Evolutionary conservation across 2,329 filamentous ascomycete species (phyloP).

Genomic region (Pyrenochaeta sp.): DNA sequence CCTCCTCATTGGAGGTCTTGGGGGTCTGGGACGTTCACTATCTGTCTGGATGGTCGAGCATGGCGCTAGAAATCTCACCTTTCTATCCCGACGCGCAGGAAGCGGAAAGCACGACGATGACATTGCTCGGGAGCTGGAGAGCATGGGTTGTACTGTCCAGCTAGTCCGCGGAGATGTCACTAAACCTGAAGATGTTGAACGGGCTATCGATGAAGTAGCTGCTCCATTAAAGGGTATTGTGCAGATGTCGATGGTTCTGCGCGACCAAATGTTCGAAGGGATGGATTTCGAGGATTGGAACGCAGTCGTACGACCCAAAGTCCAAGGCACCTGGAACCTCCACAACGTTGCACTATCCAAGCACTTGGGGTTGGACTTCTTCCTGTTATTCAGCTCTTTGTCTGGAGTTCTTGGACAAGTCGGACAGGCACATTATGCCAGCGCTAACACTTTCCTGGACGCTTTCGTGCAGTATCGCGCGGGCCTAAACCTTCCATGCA

Average conservation of each 20-base stretch:
- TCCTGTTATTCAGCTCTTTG: slow-evolving; percentile 40
- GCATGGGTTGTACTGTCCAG: slow-evolving; percentile 14
- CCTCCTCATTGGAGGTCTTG: slow-evolving; percentile 33
- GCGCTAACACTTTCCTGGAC: slow-evolving; percentile 52
- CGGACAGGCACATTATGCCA: slow-evolving; percentile 57
- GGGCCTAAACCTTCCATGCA: slow-evolving; percentile 45
- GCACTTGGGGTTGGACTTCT: slow-evolving; percentile 30
- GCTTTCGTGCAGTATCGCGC: slow-evolving; percentile 28
- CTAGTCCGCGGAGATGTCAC: slow-evolving; percentile 12
- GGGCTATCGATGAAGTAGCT: not conserved
- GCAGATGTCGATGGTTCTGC: slow-evolving; percentile 24
- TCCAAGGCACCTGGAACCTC: slow-evolving; percentile 33
- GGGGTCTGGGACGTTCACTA: slow-evolving; percentile 27
- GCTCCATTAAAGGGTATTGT: slow-evolving; percentile 18
- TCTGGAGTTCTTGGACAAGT: slow-evolving; percentile 31
- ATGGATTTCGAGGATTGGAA: slow-evolving; percentile 24
- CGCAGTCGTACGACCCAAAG: slow-evolving; percentile 17
- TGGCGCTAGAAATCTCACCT: slow-evolving; percentile 25
- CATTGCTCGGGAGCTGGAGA: slow-evolving; percentile 11
- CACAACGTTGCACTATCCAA: slow-evolving; percentile 17
- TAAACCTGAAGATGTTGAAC: slow-evolving; percentile 1
- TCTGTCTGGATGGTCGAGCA: slow-evolving; percentile 23
- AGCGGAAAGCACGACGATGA: not conserved
- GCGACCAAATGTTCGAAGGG: not conserved
- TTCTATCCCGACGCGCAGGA: slow-evolving; percentile 22